These are phyloP conservation scores for Gautieria morchelliformis DNA, from an alignment of 768 basidiomycete species.

Conservation along the genomic window DNA sequence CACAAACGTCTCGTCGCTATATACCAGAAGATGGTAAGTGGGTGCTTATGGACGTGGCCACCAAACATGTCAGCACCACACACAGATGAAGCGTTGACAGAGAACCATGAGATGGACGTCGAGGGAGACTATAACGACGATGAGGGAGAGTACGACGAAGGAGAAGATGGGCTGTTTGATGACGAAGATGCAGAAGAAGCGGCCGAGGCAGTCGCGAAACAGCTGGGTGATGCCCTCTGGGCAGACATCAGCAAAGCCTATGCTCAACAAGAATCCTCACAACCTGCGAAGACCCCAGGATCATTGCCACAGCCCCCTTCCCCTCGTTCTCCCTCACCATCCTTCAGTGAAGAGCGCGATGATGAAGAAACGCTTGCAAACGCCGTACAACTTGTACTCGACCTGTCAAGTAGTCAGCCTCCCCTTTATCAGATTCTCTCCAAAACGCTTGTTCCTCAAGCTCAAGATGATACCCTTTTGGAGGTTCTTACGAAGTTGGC, in stretches of 20 bases:
- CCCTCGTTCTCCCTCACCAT: slow-evolving; percentile 2
- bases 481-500: slow-evolving; percentile 32
- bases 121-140: slow-evolving; percentile 13
- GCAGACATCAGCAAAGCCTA: slow-evolving; percentile 64
- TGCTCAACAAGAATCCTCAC: slow-evolving; percentile 24
- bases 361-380: slow-evolving; percentile 7
- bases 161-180: slow-evolving; percentile 17
- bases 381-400: slow-evolving; percentile 36
- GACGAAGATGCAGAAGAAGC: slow-evolving; percentile 56
- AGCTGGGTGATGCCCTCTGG: slow-evolving; percentile 68
- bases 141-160: slow-evolving; percentile 45
- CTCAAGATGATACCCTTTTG: slow-evolving; percentile 41
- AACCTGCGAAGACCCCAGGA: slow-evolving; percentile 18
- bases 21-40: background rate
- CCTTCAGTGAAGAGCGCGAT: slow-evolving; percentile 1
- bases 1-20: too few relatives aligned
- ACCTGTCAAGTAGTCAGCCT: slow-evolving; percentile 45
- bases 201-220: slow-evolving; percentile 63
- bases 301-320: slow-evolving; percentile 1
- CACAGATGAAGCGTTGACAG: background rate
- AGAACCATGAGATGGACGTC: background rate
- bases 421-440: slow-evolving; percentile 46
- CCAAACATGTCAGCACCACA: background rate
- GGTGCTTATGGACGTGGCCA: background rate
- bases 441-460: slow-evolving; percentile 39